These are phyloP conservation scores for Neonectria coccinea DNA, from an alignment of 2,329 filamentous ascomycete genomes.

Conservation along the genomic window DNA sequence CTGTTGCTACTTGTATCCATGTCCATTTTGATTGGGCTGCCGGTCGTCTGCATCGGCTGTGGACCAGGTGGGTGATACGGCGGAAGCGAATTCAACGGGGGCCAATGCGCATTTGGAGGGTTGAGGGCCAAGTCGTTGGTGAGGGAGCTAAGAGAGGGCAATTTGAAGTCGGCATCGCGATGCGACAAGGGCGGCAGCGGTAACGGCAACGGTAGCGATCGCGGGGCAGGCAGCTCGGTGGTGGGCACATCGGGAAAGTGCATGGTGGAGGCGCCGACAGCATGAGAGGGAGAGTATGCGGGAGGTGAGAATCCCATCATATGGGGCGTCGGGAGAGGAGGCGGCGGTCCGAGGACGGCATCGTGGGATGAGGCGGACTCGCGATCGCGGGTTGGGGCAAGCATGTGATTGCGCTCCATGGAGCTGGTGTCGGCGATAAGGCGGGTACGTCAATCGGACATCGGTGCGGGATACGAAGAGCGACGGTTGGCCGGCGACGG, in stretches of 20 bases:
- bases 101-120: slow-evolving; percentile 53
- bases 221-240: slow-evolving; percentile 39
- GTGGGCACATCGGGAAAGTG: slow-evolving; percentile 47
- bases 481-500: not conserved
- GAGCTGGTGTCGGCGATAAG: slow-evolving; percentile 44
- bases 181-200: slow-evolving; percentile 36
- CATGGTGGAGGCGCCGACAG: slow-evolving; percentile 40
- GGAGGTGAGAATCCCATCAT: slow-evolving; percentile 43
- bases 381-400: slow-evolving; percentile 44
- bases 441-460: slow-evolving; percentile 46
- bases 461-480: slow-evolving; percentile 34
- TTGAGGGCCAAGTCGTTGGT: slow-evolving; percentile 47
- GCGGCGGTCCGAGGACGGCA: slow-evolving; percentile 44
- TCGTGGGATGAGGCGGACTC: slow-evolving; percentile 42
- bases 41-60: slow-evolving; percentile 50
- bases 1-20: slow-evolving; percentile 58
- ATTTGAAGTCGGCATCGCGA: slow-evolving; percentile 46
- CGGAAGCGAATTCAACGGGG: slow-evolving; percentile 62
- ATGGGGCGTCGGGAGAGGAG: slow-evolving; percentile 40
- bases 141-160: slow-evolving; percentile 54
- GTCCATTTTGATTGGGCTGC: slow-evolving; percentile 63
- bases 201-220: slow-evolving; percentile 31
- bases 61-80: slow-evolving; percentile 52
- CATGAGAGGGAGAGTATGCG: slow-evolving; percentile 37
- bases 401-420: slow-evolving; percentile 63